Conservation (phyloP, 2,329 filamentous ascomycete species). For the Sphaerostilbella broomeana region DNA sequence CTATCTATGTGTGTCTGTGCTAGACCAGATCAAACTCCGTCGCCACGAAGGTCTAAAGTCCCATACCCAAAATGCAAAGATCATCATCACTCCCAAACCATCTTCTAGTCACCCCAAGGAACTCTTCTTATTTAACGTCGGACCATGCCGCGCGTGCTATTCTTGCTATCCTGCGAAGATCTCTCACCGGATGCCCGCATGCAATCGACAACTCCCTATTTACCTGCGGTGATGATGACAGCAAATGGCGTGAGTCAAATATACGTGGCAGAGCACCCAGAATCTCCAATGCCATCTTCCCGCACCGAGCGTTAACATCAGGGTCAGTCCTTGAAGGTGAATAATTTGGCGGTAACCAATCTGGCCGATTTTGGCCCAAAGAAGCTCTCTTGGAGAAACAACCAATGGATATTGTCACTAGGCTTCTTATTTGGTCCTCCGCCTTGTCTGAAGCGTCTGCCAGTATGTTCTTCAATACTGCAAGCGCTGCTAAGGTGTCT, state of each 20-base stretch:
- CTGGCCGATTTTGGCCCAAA: slow-evolving; percentile 19
- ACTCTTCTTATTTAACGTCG: slow-evolving; percentile 28
- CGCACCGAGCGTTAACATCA: slow-evolving; percentile 30
- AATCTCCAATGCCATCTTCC: slow-evolving; percentile 42
- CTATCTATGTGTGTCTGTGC: no score
- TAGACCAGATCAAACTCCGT: no score
- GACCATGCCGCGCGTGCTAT: slow-evolving; percentile 44
- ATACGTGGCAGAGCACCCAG: slow-evolving; percentile 40
- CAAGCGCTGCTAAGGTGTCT: slow-evolving; percentile 43
- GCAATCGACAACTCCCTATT: slow-evolving; percentile 42
- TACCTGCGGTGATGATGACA: slow-evolving; percentile 38
- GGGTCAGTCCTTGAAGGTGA: slow-evolving; percentile 11
- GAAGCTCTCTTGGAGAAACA: slow-evolving; percentile 29
- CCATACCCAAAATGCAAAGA: no score
- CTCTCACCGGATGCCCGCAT: slow-evolving; percentile 48
- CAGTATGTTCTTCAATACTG: slow-evolving; percentile 43
- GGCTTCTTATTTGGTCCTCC: slow-evolving; percentile 41
- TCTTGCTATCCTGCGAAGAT: slow-evolving; percentile 45
- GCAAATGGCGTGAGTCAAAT: slow-evolving; percentile 42
- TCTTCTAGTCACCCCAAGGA: no score
- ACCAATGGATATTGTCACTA: slow-evolving; percentile 40
- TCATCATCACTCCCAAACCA: neutral
- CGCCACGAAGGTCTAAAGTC: no score
- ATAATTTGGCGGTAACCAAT: slow-evolving; percentile 27
- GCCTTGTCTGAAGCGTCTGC: slow-evolving; percentile 39